A percentile compares a stretch with the other conserved stretches of the same genome.
Evolutionary conservation across 1,284 basidiomycete species (phyloP).

Genomic region (Cutaneotrichosporon daszewskae): DNA sequence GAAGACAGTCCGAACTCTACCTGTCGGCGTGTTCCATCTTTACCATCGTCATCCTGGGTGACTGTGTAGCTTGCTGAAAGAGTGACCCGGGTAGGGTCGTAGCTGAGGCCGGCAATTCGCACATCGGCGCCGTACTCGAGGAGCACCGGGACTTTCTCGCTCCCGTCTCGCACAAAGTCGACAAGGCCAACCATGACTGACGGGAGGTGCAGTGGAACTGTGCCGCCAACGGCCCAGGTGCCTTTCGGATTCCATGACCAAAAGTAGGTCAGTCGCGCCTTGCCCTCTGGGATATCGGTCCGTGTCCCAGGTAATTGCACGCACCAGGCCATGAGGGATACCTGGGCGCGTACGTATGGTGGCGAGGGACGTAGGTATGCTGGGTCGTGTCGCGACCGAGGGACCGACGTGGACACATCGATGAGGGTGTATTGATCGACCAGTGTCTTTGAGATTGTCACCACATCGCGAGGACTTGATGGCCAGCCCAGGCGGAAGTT

Average conservation of each 20-base stretch:
- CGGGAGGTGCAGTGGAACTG: constrained; percentile 63
- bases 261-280: constrained; percentile 77
- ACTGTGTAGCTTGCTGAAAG: constrained; percentile 81
- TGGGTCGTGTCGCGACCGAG: constrained; percentile 83
- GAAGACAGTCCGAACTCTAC: constrained; percentile 75
- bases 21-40: constrained; percentile 54
- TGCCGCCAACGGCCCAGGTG: constrained; percentile 69
- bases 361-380: constrained; percentile 88
- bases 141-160: constrained; percentile 67
- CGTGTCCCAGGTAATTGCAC: constrained; percentile 59
- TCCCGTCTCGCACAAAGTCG: constrained; percentile 67
- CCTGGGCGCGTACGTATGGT: constrained; percentile 86
- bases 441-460: constrained; percentile 81
- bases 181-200: constrained; percentile 73
- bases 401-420: constrained; percentile 91
- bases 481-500: constrained; percentile 94
- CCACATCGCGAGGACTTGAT: constrained; percentile 85
- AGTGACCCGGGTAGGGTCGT: constrained; percentile 73
- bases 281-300: constrained; percentile 44
- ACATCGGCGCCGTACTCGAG: constrained; percentile 76
- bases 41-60: constrained; percentile 58
- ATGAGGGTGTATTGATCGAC: constrained; percentile 76
- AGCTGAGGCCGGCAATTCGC: constrained; percentile 67
- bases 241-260: constrained; percentile 95
- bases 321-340: constrained; percentile 86